phyloP scores from a whole-genome alignment of 805 yeast species.

The Metschnikowia drakensbergensis region DNA sequence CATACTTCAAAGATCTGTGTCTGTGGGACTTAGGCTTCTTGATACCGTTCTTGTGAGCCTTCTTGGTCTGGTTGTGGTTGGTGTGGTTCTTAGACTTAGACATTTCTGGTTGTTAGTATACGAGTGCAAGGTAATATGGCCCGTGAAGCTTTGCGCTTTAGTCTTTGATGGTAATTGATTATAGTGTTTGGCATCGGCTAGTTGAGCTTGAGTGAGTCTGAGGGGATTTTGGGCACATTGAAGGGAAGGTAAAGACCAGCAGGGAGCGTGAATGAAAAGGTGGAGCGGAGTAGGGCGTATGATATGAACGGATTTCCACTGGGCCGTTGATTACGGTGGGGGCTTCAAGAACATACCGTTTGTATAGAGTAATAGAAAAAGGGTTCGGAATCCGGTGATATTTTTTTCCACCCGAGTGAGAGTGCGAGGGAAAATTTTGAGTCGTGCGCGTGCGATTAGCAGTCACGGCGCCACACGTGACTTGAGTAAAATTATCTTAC shows the following conservation, averaged over 20 bases:
- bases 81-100: slow-evolving; percentile 99
- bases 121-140: not conserved
- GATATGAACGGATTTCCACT: slow-evolving; percentile 96
- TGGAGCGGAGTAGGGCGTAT: slow-evolving; percentile 99
- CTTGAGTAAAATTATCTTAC: not conserved
- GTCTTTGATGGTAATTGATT: too few relatives aligned
- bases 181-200: too few relatives aligned
- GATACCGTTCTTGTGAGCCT: slow-evolving; percentile 99
- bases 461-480: slow-evolving; percentile 19
- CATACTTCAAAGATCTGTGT: slow-evolving; percentile 98
- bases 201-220: too few relatives aligned
- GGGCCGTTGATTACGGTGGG: slow-evolving; percentile 30
- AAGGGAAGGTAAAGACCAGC: too few relatives aligned
- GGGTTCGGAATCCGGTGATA: slow-evolving; percentile 4
- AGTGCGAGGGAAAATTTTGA: slow-evolving; percentile 14
- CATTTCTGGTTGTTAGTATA: slow-evolving; percentile 56
- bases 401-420: slow-evolving; percentile 9
- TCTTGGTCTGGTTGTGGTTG: slow-evolving; percentile 98
- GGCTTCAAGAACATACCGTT: slow-evolving; percentile 15
- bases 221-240: too few relatives aligned
- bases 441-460: slow-evolving; percentile 16
- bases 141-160: slow-evolving; percentile 14
- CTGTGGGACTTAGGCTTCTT: slow-evolving; percentile 98
- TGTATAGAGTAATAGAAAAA: slow-evolving; percentile 11
- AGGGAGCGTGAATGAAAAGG: too few relatives aligned